Evolutionary conservation across 352 stramenopile species (phyloP), one percentile per base, ranked within the genome.

Genomic region (Sclerospora graminicola): DNA sequence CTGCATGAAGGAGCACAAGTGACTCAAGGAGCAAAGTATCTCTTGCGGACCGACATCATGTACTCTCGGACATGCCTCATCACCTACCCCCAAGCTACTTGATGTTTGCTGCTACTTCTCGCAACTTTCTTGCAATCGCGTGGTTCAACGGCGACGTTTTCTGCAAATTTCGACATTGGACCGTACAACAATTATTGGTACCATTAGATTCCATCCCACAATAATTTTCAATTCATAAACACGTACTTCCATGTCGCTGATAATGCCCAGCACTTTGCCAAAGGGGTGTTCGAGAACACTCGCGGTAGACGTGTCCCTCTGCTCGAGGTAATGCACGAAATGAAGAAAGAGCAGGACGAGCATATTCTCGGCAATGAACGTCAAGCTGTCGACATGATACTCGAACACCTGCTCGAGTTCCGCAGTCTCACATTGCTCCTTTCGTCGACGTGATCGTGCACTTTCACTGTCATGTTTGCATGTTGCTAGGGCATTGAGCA

Each of bases 1-100:
- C 58, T 87, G 32, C 78, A 90, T 48, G 78, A 90, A 65, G 78
- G 78, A 14, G 70, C 75, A 5, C 47, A 69, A 13, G 71, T 88
- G 16, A 73, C 64, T 9, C 47, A 49, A 23, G 75, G 78, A 37
- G 69, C 50, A 8, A 90, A 90, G 48, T 88, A 88, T 41, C 42
- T 90, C 9, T 49, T 88, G 9, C 76, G 79, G 15, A 81, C 75
- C 0, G 78, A 90, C 62, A 70, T 90, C 57, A 90, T 90, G 78
- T 90, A 88, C 57, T 70, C 67, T 21, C 48, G 33, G 14, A 49
- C 35, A 11, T 26, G 9, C 30, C 16, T n/a, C 5, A 35, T n/a
- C n/a, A n/a, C n/a, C n/a, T n/a, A n/a, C n/a, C n/a, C n/a, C n/a
- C n/a, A n/a, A n/a, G n/a, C n/a, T n/a, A n/a, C n/a, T n/a, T n/a